phyloP scores from a whole-genome alignment of 768 basidiomycete species.

The Leucogyrophana mollusca region DNA sequence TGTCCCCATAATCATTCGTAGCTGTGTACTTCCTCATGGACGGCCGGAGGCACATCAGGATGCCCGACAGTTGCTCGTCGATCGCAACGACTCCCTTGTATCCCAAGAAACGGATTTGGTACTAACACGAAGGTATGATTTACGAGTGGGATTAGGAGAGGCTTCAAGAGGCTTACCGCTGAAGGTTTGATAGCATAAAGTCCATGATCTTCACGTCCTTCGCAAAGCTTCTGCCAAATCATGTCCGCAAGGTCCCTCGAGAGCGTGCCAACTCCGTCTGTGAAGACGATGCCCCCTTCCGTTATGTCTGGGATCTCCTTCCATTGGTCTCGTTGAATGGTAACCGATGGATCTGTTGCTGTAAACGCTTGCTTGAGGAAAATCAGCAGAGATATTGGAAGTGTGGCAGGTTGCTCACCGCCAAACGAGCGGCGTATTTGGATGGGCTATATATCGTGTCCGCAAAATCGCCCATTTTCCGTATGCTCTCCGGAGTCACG shows the following conservation, averaged over 20 bases:
- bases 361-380: constrained; percentile 66
- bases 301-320: constrained; percentile 59
- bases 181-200: constrained; percentile 46
- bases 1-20: constrained; percentile 48
- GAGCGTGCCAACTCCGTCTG: constrained; percentile 83
- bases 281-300: constrained; percentile 46
- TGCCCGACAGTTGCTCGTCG: constrained; percentile 51
- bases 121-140: constrained; percentile 35
- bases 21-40: constrained; percentile 79
- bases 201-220: constrained; percentile 35
- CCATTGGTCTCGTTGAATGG: constrained; percentile 57
- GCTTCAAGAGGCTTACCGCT: constrained; percentile 45
- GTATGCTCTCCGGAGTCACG: constrained; percentile 59
- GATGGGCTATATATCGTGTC: constrained; percentile 61
- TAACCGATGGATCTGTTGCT: constrained; percentile 72
- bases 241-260: constrained; percentile 52
- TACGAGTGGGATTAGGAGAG: neutral
- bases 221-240: constrained; percentile 60
- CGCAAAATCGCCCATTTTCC: constrained; percentile 69
- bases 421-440: constrained; percentile 79
- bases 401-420: constrained; percentile 24
- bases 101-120: constrained; percentile 81
- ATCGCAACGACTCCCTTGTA: constrained; percentile 81
- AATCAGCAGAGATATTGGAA: constrained; percentile 5
- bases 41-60: constrained; percentile 65